phyloP scores from a whole-genome alignment of 805 yeast genomes.

The Clavispora carvajalis region DNA sequence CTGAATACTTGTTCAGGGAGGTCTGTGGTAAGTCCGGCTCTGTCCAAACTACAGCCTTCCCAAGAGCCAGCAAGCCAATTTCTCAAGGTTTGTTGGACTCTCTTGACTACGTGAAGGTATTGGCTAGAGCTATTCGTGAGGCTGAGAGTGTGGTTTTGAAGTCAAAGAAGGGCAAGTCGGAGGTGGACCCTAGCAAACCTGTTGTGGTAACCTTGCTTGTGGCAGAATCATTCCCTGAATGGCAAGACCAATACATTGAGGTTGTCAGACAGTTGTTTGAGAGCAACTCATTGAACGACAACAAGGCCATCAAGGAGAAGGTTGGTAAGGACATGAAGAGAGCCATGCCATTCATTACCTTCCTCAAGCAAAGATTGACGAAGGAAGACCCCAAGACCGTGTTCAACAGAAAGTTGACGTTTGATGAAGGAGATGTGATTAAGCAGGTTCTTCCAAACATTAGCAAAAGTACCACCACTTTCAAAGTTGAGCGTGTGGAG shows the following conservation, averaged over 20 bases:
- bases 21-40: slow-evolving; percentile 61
- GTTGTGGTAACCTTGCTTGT: slow-evolving; percentile 67
- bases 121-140: slow-evolving; percentile 85
- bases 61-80: slow-evolving; percentile 64
- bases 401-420: slow-evolving; percentile 83
- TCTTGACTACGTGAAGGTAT: slow-evolving; percentile 70
- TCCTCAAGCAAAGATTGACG: slow-evolving; percentile 73
- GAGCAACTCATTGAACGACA: slow-evolving; percentile 57
- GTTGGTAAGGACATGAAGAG: slow-evolving; percentile 91
- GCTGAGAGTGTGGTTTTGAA: slow-evolving; percentile 81
- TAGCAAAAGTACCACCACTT: slow-evolving; percentile 57
- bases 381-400: slow-evolving; percentile 70
- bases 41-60: slow-evolving; percentile 75
- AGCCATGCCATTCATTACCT: slow-evolving; percentile 94
- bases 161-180: slow-evolving; percentile 77
- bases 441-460: slow-evolving; percentile 51
- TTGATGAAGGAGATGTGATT: slow-evolving; percentile 69
- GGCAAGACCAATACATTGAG: slow-evolving; percentile 57
- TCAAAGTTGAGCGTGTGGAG: slow-evolving; percentile 49
- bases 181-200: slow-evolving; percentile 70
- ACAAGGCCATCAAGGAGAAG: slow-evolving; percentile 54
- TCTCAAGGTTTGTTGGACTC: slow-evolving; percentile 60
- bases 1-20: slow-evolving; percentile 86
- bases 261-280: slow-evolving; percentile 75
- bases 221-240: slow-evolving; percentile 71